Conservation (phyloP, 306 rosid genomes). For the Acacia acuminata region DNA sequence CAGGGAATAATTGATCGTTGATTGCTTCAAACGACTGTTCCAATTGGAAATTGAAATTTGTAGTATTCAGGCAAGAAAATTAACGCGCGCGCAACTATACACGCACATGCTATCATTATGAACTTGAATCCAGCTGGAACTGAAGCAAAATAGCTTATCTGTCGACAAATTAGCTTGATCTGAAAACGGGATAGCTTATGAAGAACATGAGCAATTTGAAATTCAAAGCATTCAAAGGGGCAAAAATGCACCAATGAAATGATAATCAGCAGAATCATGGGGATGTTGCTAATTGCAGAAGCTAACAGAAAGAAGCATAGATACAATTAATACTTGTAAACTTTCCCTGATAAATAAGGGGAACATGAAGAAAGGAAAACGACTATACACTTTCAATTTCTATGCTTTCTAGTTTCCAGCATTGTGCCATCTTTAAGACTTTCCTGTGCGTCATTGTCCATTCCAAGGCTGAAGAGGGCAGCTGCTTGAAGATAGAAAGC, state of each 20-base stretch:
- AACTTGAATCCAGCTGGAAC: background rate
- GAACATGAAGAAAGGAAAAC: conserved; percentile 33
- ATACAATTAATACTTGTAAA: conserved; percentile 33
- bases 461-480: conserved; percentile 88
- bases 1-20: background rate
- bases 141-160: background rate
- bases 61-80: background rate
- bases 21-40: background rate
- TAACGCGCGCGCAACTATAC: background rate
- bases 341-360: conserved; percentile 29
- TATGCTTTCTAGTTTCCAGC: conserved; percentile 70
- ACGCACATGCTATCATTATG: background rate
- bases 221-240: conserved; percentile 29
- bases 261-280: conserved; percentile 5
- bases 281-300: conserved; percentile 31
- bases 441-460: conserved; percentile 95
- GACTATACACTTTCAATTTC: conserved; percentile 68
- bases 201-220: conserved; percentile 25
- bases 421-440: conserved; percentile 86
- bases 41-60: background rate
- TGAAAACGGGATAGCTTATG: conserved; percentile 7
- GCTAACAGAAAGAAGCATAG: conserved; percentile 41
- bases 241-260: background rate
- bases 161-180: background rate
- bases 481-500: conserved; percentile 97